Percentiles rank a stretch among this genome's conserved stretches.
Conservation (phyloP, 2,329 filamentous ascomycete species). For the Neoarthrinium moseri region DNA sequence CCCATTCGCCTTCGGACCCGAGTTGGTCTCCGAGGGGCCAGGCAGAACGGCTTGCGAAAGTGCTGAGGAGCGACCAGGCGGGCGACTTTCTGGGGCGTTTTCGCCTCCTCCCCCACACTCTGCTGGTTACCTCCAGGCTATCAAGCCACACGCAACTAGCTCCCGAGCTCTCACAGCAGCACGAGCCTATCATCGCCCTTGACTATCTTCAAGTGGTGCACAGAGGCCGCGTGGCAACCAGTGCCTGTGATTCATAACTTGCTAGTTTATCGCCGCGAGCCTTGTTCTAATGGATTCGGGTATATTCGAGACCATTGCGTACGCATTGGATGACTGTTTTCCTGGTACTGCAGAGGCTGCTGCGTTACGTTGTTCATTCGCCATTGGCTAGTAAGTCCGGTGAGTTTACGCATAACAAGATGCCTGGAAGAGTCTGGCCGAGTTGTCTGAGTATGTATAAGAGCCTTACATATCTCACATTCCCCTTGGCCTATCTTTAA, state of each 20-base stretch:
- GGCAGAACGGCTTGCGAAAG: too few species aligned
- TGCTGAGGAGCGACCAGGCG: too few species aligned
- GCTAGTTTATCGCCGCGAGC: not conserved
- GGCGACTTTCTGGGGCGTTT: too few species aligned
- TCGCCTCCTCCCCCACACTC: slow-evolving; percentile 1
- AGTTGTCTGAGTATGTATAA: slow-evolving; percentile 5
- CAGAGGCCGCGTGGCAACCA: slow-evolving; percentile 12
- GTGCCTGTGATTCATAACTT: not conserved
- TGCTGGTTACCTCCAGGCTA: not conserved
- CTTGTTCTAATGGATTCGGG: slow-evolving; percentile 9
- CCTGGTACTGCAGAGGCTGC: not conserved
- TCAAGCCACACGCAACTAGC: slow-evolving; percentile 1
- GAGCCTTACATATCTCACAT: not conserved
- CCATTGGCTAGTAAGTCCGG: slow-evolving; percentile 3
- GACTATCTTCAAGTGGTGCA: not conserved
- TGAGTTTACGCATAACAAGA: slow-evolving; percentile 2
- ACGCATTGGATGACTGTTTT: slow-evolving; percentile 7
- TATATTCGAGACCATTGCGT: slow-evolving; percentile 11
- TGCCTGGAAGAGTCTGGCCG: slow-evolving; percentile 1
- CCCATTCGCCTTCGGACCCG: slow-evolving; percentile 4
- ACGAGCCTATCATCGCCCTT: not conserved
- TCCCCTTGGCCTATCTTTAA: not conserved
- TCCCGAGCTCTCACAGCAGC: not conserved
- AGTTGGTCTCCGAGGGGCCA: slow-evolving; percentile 2
- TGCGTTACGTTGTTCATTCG: slow-evolving; percentile 6